Conservation (phyloP, 306 rosid species). For the Trifolium pratense region DNA sequence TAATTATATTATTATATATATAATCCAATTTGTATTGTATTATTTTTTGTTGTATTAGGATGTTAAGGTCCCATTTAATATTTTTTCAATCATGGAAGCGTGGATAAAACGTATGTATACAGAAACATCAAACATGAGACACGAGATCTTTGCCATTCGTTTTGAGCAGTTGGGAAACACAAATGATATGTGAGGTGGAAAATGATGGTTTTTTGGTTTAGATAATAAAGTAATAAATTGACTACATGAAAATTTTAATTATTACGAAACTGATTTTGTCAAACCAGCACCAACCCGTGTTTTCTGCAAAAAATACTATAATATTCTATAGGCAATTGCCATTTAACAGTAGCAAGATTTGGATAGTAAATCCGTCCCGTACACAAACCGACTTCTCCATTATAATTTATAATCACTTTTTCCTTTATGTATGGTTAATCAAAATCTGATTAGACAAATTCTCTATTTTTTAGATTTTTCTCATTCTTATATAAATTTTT, state of each 20-base stretch:
- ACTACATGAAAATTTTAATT: neutral
- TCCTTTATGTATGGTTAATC: too few species aligned
- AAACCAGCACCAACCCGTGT: neutral
- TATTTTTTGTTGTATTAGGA: neutral
- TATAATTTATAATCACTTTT: too few species aligned
- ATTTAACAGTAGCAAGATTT: too few species aligned
- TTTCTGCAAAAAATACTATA: neutral
- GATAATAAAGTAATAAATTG: neutral
- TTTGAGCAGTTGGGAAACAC: constrained; percentile 32
- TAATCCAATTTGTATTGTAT: neutral
- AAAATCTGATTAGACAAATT: too few species aligned
- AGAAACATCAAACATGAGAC: constrained; percentile 21
- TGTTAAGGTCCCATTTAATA: constrained; percentile 21
- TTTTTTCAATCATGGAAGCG: constrained; percentile 57
- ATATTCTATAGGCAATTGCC: too few species aligned
- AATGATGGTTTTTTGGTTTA: constrained; percentile 1
- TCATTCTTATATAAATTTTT: too few species aligned
- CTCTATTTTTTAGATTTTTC: too few species aligned
- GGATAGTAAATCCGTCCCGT: too few species aligned
- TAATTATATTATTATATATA: neutral
- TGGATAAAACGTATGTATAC: constrained; percentile 54
- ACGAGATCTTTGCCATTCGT: constrained; percentile 33
- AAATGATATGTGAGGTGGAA: constrained; percentile 20
- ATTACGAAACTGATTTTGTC: neutral
- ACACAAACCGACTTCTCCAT: too few species aligned